Evolutionary conservation across 2,329 filamentous ascomycete genomes (phyloP), one percentile per base, ranked within the genome.

Genomic region (Ustulina deusta): DNA sequence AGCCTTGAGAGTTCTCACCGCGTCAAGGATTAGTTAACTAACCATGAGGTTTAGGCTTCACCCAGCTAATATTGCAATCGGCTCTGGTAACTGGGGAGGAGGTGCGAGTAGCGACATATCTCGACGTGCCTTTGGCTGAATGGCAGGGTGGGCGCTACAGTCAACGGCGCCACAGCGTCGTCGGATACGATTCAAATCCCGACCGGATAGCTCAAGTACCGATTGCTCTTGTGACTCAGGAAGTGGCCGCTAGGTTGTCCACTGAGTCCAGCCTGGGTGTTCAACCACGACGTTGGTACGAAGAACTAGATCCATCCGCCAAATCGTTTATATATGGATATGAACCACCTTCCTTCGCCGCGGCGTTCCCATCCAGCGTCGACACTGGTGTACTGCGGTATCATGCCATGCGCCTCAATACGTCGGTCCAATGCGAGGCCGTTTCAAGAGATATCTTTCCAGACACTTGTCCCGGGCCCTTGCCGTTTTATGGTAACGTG

Each of bases 351-450:
- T 13, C 13, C 6, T 40, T 56, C 36, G 22, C 36, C 20, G 5
- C 52, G n/a, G 15, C 36, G 10, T 42, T 52, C 20, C 32, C 58
- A 1, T 15, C 34, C 9, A 9, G 25, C 15, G 9, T 22, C 15
- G 5, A 61, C 25, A 61, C 46, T 2, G 58, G 58, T 15, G 58
- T 52, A 5, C 46, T 61, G 15, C 58, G 58, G n/a, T 61, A 52
- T 7, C 58, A 61, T 29, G 58, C 34, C n/a, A 51, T 61, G 58
- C 58, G 58, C 46, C 20, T 52, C 22, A 52, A 61, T 22, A 51
- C 32, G 1, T 61, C 48, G 7, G 44, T 52, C 10, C 32, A 34
- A 11, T 61, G 58, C 36, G 44, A 61, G 15, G 11, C 20, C 5
- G 22, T 42, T 11, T 9, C 34, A 42, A 29, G n/a, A 15, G 46